phyloP scores from a whole-genome alignment of 192 early-diverging fungal genomes.

The Coemansia sp. region DNA sequence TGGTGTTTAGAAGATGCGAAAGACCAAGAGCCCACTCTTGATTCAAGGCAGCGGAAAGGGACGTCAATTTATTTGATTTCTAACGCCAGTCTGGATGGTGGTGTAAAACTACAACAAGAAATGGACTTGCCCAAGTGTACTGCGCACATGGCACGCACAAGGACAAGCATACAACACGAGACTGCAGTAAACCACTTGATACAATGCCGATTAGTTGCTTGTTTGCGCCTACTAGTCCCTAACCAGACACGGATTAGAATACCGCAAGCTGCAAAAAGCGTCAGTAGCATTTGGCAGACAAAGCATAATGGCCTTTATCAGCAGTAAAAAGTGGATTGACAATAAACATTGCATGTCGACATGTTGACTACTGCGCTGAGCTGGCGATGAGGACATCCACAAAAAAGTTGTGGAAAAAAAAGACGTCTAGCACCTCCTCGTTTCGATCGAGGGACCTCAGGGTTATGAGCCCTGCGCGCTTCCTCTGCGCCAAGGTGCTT shows the following conservation, averaged over 20 bases:
- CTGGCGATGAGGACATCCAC: background rate
- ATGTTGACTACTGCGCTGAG: background rate
- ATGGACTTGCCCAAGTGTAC: background rate
- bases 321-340: background rate
- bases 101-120: background rate
- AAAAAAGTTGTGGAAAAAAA: slow-evolving; percentile 5
- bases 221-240: background rate
- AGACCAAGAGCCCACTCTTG: background rate
- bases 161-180: background rate
- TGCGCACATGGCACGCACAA: background rate
- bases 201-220: background rate
- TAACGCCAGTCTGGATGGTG: background rate
- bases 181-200: background rate
- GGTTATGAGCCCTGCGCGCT: background rate
- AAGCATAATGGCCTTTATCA: background rate
- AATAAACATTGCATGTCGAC: background rate
- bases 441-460: slow-evolving; percentile 8
- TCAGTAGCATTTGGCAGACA: background rate
- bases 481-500: background rate
- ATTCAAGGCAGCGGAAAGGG: background rate
- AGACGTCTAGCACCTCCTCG: slow-evolving; percentile 18
- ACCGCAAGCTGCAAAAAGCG: background rate
- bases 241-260: background rate
- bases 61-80: background rate
- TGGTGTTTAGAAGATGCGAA: background rate